phyloP scores from a whole-genome alignment of 2,329 filamentous ascomycete species.

The Colletotrichum sp. region DNA sequence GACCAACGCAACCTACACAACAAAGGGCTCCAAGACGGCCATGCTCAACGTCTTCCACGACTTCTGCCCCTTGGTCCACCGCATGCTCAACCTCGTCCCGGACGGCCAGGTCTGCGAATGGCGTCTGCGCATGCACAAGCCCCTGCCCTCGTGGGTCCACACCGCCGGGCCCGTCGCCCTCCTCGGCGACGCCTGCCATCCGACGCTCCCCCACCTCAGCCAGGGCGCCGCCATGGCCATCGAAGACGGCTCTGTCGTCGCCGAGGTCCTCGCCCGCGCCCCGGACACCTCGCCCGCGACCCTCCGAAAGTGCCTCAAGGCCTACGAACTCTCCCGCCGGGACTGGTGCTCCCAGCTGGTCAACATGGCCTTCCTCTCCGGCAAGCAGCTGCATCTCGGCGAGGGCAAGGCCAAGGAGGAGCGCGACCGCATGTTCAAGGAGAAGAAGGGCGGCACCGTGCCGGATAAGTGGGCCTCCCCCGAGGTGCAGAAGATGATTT shows the following conservation, averaged over 20 bases:
- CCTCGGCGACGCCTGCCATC: constrained; percentile 70
- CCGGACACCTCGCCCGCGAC: constrained; percentile 38
- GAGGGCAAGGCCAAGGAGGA: constrained; percentile 64
- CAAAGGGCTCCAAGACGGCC: constrained; percentile 61
- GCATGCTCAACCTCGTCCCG: constrained; percentile 64
- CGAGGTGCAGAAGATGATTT: constrained; percentile 71
- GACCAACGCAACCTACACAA: constrained; percentile 66
- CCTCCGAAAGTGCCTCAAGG: constrained; percentile 54
- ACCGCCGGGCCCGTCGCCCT: constrained; percentile 55
- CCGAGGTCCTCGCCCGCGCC: constrained; percentile 52
- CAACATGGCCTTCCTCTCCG: constrained; percentile 56
- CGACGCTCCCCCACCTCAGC: constrained; percentile 70
- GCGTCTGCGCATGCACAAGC: constrained; percentile 64
- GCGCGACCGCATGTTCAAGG: constrained; percentile 60
- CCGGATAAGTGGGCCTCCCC: constrained; percentile 76
- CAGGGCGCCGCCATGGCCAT: constrained; percentile 74
- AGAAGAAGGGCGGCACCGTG: constrained; percentile 55
- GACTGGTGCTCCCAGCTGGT: constrained; percentile 59
- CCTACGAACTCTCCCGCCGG: constrained; percentile 63
- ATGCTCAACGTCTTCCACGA: constrained; percentile 68
- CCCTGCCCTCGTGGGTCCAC: constrained; percentile 62
- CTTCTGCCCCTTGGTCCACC: constrained; percentile 64
- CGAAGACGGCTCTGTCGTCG: constrained; percentile 68
- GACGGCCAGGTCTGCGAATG: constrained; percentile 70
- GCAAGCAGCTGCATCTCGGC: constrained; percentile 61